Evolutionary conservation across 495 filamentous ascomycete genomes (phyloP), one percentile per base, ranked within the genome.

Genomic region (Penicillium angulare): DNA sequence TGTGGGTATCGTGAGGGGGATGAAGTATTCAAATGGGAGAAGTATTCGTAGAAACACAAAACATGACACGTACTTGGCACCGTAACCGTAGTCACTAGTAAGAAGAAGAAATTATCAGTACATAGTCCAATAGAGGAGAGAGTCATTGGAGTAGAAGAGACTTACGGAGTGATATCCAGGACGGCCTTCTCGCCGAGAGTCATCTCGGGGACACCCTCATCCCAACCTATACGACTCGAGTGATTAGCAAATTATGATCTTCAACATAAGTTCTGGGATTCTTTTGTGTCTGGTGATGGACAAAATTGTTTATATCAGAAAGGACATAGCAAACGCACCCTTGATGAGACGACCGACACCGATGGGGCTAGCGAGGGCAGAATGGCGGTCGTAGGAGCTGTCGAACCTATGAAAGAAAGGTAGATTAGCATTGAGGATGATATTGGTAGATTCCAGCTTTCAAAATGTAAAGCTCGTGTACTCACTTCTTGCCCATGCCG

Each of bases 161-260:
- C 83, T 65, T 76, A 92, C 89, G 80, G 79, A 22, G 82, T 78
- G 55, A 93, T 93, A 27, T 83, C 87, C 52, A 95, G 71, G 15
- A 83, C 85, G 20, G 87, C 83, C 68, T 85, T 87, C 77, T 95
- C 89, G 55, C 90, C 90, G 8, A 90, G 72, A 55, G 76, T 84
- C 88, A 95, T 92, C 52, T 81, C 73, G 18, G 80, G 69, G 23
- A 95, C 88, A 50, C 86, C 90, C 75, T 92, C 84, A 53, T 95
- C 90, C 90, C 90, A 95, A 38, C 90, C 89, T 91, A 60, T 27
- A 9, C 3, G n/a, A 27, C 17, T n/a, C n/a, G n/a, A n/a, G n/a
- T n/a, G n/a, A n/a, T n/a, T 24, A 40, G 20, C 38, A 40, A 23
- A 1, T n/a, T 22, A 12, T 1, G 1, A 22, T 16, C 9, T 40